Conservation (phyloP, 2,329 filamentous ascomycete species). For the Hypomyces perniciosus region DNA sequence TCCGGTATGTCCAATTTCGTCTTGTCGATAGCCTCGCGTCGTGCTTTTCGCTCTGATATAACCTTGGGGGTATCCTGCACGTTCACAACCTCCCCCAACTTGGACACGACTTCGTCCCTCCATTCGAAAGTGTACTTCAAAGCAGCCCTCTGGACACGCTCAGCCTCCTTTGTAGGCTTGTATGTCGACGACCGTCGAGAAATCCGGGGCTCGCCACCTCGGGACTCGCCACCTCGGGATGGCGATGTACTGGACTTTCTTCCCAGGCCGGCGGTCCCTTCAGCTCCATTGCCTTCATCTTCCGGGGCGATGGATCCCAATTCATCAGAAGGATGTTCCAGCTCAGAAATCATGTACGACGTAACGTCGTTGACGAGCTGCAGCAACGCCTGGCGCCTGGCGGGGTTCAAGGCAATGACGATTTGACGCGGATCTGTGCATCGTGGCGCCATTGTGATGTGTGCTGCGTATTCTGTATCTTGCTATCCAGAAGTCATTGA, state of each 20-base stretch:
- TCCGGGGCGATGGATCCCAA: conserved; percentile 24
- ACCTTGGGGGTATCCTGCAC: conserved; percentile 44
- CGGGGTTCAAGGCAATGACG: conserved; percentile 48
- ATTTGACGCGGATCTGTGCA: conserved; percentile 50
- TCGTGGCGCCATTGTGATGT: conserved; percentile 44
- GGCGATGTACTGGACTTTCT: neutral
- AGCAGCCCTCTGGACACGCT: conserved; percentile 44
- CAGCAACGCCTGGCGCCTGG: conserved; percentile 46
- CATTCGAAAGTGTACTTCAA: conserved; percentile 71
- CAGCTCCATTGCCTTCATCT: conserved; percentile 9
- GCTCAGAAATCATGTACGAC: conserved; percentile 47
- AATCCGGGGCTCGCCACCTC: neutral
- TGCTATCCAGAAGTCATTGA: too few relatives aligned
- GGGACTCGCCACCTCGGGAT: neutral
- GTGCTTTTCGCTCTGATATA: conserved; percentile 40
- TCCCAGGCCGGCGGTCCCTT: neutral
- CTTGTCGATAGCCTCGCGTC: conserved; percentile 37
- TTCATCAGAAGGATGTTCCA: conserved; percentile 34
- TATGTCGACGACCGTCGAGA: neutral
- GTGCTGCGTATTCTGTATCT: neutral
- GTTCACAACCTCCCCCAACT: conserved; percentile 62
- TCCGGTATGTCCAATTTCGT: conserved; percentile 29
- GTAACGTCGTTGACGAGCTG: conserved; percentile 46
- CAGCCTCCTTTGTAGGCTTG: conserved; percentile 22
- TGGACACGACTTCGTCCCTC: conserved; percentile 62